phyloP scores from a whole-genome alignment of 805 yeast species.

The Maudiozyma saulgeensis region DNA sequence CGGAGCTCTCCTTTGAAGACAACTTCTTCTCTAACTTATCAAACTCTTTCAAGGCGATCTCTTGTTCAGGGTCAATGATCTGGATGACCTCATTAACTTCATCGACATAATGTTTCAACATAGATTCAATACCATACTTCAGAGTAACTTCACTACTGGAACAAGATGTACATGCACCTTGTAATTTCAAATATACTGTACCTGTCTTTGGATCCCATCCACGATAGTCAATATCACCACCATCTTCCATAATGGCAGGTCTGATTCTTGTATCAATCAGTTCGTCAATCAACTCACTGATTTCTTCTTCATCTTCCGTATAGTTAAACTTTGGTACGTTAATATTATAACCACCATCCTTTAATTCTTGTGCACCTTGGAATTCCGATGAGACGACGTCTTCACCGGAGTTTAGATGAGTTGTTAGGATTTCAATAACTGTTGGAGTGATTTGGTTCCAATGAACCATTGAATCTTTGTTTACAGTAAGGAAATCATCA shows the following conservation, averaged over 20 bases:
- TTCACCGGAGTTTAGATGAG: slow-evolving; percentile 24
- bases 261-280: slow-evolving; percentile 87
- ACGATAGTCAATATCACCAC: slow-evolving; percentile 89
- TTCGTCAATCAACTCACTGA: slow-evolving; percentile 83
- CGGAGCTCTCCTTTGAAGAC: slow-evolving; percentile 13
- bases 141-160: slow-evolving; percentile 85
- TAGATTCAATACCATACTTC: slow-evolving; percentile 92
- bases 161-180: slow-evolving; percentile 95
- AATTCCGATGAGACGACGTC: slow-evolving; percentile 21
- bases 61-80: slow-evolving; percentile 70
- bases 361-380: slow-evolving; percentile 26
- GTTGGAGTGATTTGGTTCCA: slow-evolving; percentile 70
- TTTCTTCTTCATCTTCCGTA: slow-evolving; percentile 64
- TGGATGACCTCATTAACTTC: slow-evolving; percentile 87
- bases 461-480: slow-evolving; percentile 52
- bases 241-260: slow-evolving; percentile 97
- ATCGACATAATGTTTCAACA: slow-evolving; percentile 94
- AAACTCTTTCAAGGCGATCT: slow-evolving; percentile 69
- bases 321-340: slow-evolving; percentile 24
- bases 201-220: slow-evolving; percentile 83
- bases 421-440: slow-evolving; percentile 33
- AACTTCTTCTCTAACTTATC: slow-evolving; percentile 67
- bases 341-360: slow-evolving; percentile 31
- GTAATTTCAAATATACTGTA: slow-evolving; percentile 74
- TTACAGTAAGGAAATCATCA: slow-evolving; percentile 61